Base-by-base conservation (phyloP, 164 flowering plant species). In the Macadamia tetraphylla region DNA sequence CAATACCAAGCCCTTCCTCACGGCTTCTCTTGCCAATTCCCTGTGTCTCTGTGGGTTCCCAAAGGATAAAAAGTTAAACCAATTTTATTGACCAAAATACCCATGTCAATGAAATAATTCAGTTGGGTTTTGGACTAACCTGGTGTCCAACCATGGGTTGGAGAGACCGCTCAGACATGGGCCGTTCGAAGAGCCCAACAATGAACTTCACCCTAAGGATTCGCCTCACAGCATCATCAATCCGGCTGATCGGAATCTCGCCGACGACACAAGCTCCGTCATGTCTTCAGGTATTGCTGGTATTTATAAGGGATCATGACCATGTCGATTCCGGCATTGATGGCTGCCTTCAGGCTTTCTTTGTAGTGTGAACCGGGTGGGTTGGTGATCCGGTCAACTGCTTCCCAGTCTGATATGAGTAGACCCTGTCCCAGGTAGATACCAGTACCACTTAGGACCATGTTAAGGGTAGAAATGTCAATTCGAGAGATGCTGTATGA, bases 281-380 rank as follows among this genome's bases (percentile, higher is more conserved):
- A 78, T 49, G 29, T 66, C 73, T 6, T 31, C 11, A 76, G 63
- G 73, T 74, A 78, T 30, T 32, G 58, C 29, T 53, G 23, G 58
- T 68, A 81, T 9, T 67, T 58, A 11, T 29, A 6, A 14, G 84
- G 84, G 43, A 74, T 70, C 79, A 81, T 78, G 58, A 79, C 68
- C 82, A 79, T 79, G 73, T 79, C 81, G 23, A 73, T 70, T n/a
- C 81, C 79, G 1, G 84, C 81, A 49, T 58, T 70, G 64, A 81
- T 68, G n/a, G 75, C 71, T 5, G 67, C 65, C 55, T 18, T 18
- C 32, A 79, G 68, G 6, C 75, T 59, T 4, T 76, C 42, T 58
- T 43, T 65, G 70, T 79, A 79, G 69, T 79, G 32, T 7, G 64
- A 35, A 17, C 78, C 77, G 1, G 63, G 63, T 29, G 75, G 75